Evolutionary conservation across 1,284 basidiomycete genomes (phyloP).

Genomic region (Ceratobasidium sp.): DNA sequence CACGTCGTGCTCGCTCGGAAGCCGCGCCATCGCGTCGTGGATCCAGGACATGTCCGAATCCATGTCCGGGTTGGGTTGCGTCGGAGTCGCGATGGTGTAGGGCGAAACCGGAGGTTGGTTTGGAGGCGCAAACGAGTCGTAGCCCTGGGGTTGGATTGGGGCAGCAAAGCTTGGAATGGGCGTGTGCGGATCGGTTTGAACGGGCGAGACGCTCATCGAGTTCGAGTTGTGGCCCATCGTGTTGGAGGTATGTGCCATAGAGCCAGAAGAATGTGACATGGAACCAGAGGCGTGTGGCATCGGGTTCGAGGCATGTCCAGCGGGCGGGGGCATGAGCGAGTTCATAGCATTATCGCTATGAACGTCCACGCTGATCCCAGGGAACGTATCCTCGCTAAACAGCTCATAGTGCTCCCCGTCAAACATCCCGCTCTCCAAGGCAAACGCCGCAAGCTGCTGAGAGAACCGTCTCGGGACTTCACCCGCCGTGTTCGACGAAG

Average conservation of each 20-base stretch:
- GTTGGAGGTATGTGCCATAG: slow-evolving; percentile 10
- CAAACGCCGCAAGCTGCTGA: slow-evolving; percentile 25
- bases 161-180: slow-evolving; percentile 8
- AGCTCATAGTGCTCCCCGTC: slow-evolving; percentile 14
- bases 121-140: slow-evolving; percentile 12
- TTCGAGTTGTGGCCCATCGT: neutral
- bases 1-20: slow-evolving; percentile 32
- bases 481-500: neutral
- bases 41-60: slow-evolving; percentile 36
- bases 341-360: slow-evolving; percentile 6
- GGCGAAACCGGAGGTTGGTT: slow-evolving; percentile 9
- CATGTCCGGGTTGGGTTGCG: neutral
- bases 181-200: slow-evolving; percentile 12
- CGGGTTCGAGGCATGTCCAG: neutral
- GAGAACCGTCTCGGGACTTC: slow-evolving; percentile 26
- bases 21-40: slow-evolving; percentile 25
- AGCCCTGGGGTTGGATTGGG: slow-evolving; percentile 15
- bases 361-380: slow-evolving; percentile 20
- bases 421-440: slow-evolving; percentile 29
- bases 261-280: slow-evolving; percentile 3
- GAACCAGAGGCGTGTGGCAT: neutral
- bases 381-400: slow-evolving; percentile 30
- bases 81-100: slow-evolving; percentile 8
- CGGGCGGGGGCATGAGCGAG: neutral
- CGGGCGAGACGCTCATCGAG: slow-evolving; percentile 10